Evolutionary conservation across 75 land plant species (phyloP), one percentile per base, ranked within the genome.

Genomic region (Azolla pinnata): DNA sequence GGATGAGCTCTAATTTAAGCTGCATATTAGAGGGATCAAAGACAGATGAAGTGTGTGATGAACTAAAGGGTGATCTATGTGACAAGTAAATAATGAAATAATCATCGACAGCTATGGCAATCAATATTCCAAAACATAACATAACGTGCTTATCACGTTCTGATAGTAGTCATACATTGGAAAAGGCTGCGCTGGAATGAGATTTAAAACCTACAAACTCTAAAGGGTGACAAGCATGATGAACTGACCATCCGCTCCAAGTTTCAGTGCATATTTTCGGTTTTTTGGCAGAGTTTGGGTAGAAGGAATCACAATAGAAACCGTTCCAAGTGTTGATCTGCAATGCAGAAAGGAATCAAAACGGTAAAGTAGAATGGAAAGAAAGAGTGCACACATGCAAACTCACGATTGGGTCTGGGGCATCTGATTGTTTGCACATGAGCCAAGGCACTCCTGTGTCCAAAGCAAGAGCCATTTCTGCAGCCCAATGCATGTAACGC

Each of bases 381-480:
- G n/a, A n/a, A n/a, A n/a, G n/a, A n/a, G n/a, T n/a, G n/a, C n/a
- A n/a, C n/a, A n/a, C n/a, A n/a, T n/a, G n/a, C n/a, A n/a, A n/a
- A n/a, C 40, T 68, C 53, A 90, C 91, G 44, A 90, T 61, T 40
- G 81, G 79, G 61, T 78, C 86, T 16, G 90, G 96, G 3, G 96
- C 96, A 74, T 87, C 96, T 45, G 73, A 79, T 62, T 90, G 91
- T 64, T 90, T 79, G 85, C 96, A 90, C 96, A 91, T 91, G 51
- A 90, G 63, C 97, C 97, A 90, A 23, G 97, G 97, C 27, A 87
- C 88, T 32, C 92, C 86, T 14, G 83, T 83, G 54, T 60, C 65
- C 17, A 83, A 75, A 24, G 67, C 81, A 33, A 84, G 71, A 38
- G 97, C 97, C 93, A 91, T 84, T 18, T 71, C 51, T 20, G 93